Percentiles rank a stretch among this genome's conserved stretches.
Evolutionary conservation across 495 filamentous ascomycete genomes (phyloP).

Genomic region (Hyaloscypha variabilis): DNA sequence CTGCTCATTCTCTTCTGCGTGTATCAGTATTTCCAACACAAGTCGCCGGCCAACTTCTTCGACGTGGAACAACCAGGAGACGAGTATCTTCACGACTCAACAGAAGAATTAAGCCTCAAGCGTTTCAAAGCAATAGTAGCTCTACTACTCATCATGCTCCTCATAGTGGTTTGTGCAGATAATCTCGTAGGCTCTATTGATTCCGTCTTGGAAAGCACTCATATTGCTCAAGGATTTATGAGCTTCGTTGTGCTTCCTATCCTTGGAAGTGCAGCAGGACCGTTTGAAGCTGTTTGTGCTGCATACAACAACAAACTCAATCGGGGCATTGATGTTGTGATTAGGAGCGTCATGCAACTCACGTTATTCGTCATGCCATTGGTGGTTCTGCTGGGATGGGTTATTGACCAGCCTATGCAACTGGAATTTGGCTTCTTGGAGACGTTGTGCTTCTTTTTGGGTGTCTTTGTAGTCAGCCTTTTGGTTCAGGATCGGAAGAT

Average conservation of each 20-base stretch:
- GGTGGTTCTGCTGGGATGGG: constrained; percentile 54
- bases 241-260: constrained; percentile 86
- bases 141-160: constrained; percentile 29
- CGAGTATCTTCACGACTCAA: constrained; percentile 5
- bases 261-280: constrained; percentile 47
- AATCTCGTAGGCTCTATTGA: constrained; percentile 35
- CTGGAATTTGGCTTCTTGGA: constrained; percentile 80
- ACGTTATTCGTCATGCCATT: constrained; percentile 10
- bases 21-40: constrained; percentile 17
- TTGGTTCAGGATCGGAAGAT: constrained; percentile 59
- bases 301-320: constrained; percentile 89
- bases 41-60: constrained; percentile 10
- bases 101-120: too few species aligned
- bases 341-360: constrained; percentile 85
- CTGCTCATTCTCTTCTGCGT: constrained; percentile 7
- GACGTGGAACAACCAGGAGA: not conserved
- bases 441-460: constrained; percentile 72
- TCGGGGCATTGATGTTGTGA: constrained; percentile 76
- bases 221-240: constrained; percentile 57
- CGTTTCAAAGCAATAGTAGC: too few species aligned
- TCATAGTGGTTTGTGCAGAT: constrained; percentile 38
- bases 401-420: constrained; percentile 66
- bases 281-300: constrained; percentile 31
- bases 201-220: constrained; percentile 27
- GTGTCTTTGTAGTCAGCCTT: constrained; percentile 77